phyloP scores from a whole-genome alignment of 169 alveolate genomes.

The Hepatocystis sp. region DNA sequence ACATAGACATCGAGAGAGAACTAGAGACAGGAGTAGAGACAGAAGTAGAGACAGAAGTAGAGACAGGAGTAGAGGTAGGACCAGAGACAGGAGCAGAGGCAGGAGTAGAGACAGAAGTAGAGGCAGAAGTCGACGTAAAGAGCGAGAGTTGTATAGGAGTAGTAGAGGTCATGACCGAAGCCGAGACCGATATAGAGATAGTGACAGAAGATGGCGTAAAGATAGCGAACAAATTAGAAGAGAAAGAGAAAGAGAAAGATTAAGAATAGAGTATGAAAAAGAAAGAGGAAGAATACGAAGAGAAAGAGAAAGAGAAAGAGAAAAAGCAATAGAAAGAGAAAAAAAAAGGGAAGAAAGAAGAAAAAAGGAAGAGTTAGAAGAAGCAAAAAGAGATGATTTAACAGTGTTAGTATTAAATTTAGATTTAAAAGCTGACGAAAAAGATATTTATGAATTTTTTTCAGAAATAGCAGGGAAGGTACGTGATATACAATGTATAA shows the following conservation, averaged over 20 bases:
- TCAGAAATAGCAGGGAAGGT: slow-evolving; percentile 97
- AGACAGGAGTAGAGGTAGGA: slow-evolving; percentile 3
- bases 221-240: slow-evolving; percentile 12
- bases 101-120: slow-evolving; percentile 27
- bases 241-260: slow-evolving; percentile 31
- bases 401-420: slow-evolving; percentile 96
- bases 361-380: slow-evolving; percentile 93
- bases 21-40: not conserved
- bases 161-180: slow-evolving; percentile 27
- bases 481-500: slow-evolving; percentile 96
- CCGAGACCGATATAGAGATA: slow-evolving; percentile 7
- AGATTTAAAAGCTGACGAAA: slow-evolving; percentile 95
- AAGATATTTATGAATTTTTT: slow-evolving; percentile 95
- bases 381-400: slow-evolving; percentile 97
- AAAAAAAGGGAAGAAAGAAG: slow-evolving; percentile 83
- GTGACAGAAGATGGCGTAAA: slow-evolving; percentile 28
- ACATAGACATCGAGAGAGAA: too few relatives aligned
- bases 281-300: slow-evolving; percentile 57
- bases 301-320: slow-evolving; percentile 69
- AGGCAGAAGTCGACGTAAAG: slow-evolving; percentile 15
- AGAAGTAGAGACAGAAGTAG: slow-evolving; percentile 13
- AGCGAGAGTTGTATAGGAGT: too few relatives aligned
- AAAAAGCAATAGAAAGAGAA: slow-evolving; percentile 80
- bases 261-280: slow-evolving; percentile 8
- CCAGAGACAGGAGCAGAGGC: slow-evolving; percentile 7